phyloP scores from a whole-genome alignment of 73 alveolate species.

The Stentor roeselii region DNA sequence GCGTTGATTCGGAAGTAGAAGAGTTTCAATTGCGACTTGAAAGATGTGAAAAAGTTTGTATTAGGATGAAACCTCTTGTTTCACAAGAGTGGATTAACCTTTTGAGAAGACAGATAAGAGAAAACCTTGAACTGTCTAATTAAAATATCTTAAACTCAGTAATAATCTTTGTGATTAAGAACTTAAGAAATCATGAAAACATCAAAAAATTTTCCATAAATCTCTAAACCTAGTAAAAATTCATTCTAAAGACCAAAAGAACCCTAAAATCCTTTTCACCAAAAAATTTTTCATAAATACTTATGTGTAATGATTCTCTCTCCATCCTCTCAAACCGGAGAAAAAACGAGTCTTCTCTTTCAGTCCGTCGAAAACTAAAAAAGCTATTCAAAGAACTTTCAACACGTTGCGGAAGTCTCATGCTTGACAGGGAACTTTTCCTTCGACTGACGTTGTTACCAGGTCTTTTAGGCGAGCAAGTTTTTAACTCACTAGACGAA shows the following conservation, averaged over 20 bases:
- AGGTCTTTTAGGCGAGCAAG: slow-evolving; percentile 81
- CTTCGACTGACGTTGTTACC: slow-evolving; percentile 76
- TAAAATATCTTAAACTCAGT: background rate
- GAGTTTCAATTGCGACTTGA: background rate
- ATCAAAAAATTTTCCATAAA: too few species aligned
- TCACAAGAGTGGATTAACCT: background rate
- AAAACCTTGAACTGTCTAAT: background rate
- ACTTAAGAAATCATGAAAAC: background rate
- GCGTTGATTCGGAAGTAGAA: background rate
- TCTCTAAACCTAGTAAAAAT: background rate
- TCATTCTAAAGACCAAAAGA: background rate
- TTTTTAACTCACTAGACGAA: slow-evolving; percentile 67
- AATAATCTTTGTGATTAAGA: background rate
- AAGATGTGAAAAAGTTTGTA: background rate
- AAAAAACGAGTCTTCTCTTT: background rate
- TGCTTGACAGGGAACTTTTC: slow-evolving; percentile 42
- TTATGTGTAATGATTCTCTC: background rate
- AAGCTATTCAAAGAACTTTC: slow-evolving; percentile 20
- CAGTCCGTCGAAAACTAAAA: background rate
- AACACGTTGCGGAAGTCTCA: background rate
- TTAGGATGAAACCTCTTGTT: background rate
- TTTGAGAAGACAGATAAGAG: background rate
- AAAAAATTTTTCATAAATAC: background rate
- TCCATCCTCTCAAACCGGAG: background rate
- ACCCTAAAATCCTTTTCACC: background rate